Evolutionary conservation across 345 rosid species (phyloP).

Genomic region (Citrus mangshanensis): DNA sequence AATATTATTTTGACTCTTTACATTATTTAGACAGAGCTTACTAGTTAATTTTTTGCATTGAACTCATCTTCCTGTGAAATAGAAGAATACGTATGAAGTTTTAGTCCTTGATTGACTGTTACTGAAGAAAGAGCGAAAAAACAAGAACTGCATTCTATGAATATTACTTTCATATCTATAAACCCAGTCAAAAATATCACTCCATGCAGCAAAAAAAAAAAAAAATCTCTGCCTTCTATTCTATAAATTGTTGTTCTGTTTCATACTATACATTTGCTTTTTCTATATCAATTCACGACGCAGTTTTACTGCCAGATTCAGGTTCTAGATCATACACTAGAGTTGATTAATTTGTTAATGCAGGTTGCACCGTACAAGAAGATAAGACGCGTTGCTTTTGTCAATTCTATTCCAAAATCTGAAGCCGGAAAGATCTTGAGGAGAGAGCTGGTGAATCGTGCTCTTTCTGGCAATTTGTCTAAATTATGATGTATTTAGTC

Average conservation of each 20-base stretch:
- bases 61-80: not conserved
- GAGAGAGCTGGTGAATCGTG: slow-evolving; percentile 52
- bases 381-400: slow-evolving; percentile 74
- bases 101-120: not conserved
- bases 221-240: not conserved
- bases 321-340: not conserved
- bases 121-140: too few relatives aligned
- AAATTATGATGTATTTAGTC: slow-evolving; percentile 28
- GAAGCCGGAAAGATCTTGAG: slow-evolving; percentile 84
- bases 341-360: not conserved
- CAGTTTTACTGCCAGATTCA: not conserved
- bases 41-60: not conserved
- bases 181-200: too few relatives aligned
- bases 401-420: slow-evolving; percentile 61
- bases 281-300: not conserved
- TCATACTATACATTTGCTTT: not conserved
- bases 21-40: not conserved
- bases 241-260: not conserved
- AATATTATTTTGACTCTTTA: not conserved
- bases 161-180: too few relatives aligned
- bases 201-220: not conserved
- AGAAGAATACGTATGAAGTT: not conserved
- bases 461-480: slow-evolving; percentile 34
- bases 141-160: too few relatives aligned
- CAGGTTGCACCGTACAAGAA: slow-evolving; percentile 95